Conservation (phyloP, 306 rosid species). For the Quercus alba region DNA sequence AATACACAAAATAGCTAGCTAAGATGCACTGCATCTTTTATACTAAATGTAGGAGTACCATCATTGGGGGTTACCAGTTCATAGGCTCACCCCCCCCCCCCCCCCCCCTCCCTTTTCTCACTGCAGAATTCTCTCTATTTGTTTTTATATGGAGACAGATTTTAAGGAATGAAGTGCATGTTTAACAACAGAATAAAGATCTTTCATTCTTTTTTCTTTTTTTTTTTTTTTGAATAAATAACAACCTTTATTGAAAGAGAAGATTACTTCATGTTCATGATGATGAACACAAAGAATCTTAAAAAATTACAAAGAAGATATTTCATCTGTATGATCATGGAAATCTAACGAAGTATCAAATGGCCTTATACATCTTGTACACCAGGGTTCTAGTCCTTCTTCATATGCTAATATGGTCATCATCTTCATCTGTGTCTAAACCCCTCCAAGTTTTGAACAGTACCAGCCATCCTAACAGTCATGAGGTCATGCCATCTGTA, state of each 20-base stretch:
- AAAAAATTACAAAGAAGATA: background rate
- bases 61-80: background rate
- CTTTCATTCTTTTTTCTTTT: background rate
- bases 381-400: background rate
- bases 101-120: background rate
- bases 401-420: background rate
- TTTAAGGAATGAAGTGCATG: background rate
- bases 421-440: background rate
- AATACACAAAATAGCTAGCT: too few species aligned
- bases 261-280: too few species aligned
- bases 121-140: background rate
- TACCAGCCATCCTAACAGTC: background rate
- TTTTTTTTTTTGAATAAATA: too few species aligned
- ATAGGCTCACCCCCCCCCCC: too few species aligned
- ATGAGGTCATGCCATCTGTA: background rate
- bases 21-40: too few species aligned
- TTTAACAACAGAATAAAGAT: background rate
- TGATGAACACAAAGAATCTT: too few species aligned
- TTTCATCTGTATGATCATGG: background rate
- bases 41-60: background rate
- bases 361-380: background rate
- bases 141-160: background rate
- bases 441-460: background rate
- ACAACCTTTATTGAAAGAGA: too few species aligned
- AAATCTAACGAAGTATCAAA: background rate